These are phyloP conservation scores for Sporothrix schenckii DNA, from an alignment of 2,329 filamentous ascomycete species.

Conservation along the genomic window DNA sequence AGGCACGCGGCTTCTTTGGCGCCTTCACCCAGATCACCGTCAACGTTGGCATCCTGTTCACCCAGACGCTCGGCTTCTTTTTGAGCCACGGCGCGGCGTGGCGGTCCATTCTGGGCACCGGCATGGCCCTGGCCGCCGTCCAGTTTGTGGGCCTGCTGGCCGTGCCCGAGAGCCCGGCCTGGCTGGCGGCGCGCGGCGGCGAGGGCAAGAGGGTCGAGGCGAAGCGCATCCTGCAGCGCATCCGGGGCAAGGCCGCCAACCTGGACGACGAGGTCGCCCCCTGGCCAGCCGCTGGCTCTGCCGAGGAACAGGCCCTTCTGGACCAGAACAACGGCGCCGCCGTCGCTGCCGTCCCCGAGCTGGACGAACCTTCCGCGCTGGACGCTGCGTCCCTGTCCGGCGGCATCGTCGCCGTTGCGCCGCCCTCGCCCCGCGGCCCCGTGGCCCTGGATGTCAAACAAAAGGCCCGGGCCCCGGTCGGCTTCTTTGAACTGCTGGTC, in stretches of 20 bases:
- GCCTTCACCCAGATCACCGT: constrained; percentile 90
- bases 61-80: constrained; percentile 86
- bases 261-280: constrained; percentile 72
- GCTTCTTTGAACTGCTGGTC: constrained; percentile 66
- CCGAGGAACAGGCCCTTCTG: constrained; percentile 73
- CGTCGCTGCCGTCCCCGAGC: background rate
- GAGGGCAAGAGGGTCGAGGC: constrained; percentile 61
- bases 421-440: constrained; percentile 29
- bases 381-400: constrained; percentile 11
- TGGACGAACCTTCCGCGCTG: background rate
- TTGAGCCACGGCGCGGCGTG: constrained; percentile 77
- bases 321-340: constrained; percentile 37
- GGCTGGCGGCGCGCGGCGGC: constrained; percentile 67
- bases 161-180: constrained; percentile 86
- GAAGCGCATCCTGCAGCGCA: constrained; percentile 68
- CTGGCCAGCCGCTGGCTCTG: constrained; percentile 55
- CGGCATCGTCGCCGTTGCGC: constrained; percentile 35
- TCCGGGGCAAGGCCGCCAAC: constrained; percentile 70
- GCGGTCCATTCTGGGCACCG: constrained; percentile 79
- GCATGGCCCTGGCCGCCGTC: constrained; percentile 66
- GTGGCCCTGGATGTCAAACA: constrained; percentile 24
- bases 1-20: constrained; percentile 76
- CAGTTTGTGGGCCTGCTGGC: constrained; percentile 73
- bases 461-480: constrained; percentile 48
- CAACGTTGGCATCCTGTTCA: constrained; percentile 83